Evolutionary conservation across 768 basidiomycete species (phyloP).

Genomic region (Lentinus brumalis): DNA sequence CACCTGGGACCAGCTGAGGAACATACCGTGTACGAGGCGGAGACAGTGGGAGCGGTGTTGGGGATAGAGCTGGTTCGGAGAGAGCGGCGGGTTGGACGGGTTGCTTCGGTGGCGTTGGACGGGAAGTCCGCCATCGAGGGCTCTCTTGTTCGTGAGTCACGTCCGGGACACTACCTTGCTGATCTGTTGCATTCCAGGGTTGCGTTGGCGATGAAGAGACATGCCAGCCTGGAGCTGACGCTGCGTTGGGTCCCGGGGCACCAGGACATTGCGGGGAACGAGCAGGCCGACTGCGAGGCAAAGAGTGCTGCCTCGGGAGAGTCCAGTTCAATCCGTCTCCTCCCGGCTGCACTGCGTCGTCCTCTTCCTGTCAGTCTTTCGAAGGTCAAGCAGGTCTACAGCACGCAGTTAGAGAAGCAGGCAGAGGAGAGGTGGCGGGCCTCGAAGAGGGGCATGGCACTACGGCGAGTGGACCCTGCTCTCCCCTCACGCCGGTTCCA

Average conservation of each 20-base stretch:
- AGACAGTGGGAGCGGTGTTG: conserved; percentile 31
- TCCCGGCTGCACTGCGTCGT: too few species aligned
- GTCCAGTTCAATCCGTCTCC: too few species aligned
- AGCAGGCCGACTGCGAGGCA: conserved; percentile 22
- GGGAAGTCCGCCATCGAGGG: neutral
- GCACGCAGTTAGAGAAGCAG: too few species aligned
- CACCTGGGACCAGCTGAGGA: conserved; percentile 24
- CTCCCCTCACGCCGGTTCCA: too few species aligned
- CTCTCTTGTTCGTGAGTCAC: neutral
- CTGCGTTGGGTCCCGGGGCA: conserved; percentile 28
- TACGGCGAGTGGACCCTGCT: too few species aligned
- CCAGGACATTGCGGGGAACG: conserved; percentile 24
- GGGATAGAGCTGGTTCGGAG: conserved; percentile 24
- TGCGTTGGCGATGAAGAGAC: neutral
- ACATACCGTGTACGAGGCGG: conserved; percentile 34
- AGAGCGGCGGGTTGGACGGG: neutral
- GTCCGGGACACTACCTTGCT: conserved; percentile 13
- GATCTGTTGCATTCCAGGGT: neutral
- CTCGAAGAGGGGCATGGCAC: too few species aligned
- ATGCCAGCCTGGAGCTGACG: neutral
- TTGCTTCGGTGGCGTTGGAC: neutral
- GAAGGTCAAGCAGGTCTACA: too few species aligned
- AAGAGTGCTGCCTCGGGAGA: conserved; percentile 21
- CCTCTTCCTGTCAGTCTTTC: too few species aligned
- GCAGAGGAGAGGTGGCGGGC: too few species aligned